Conservation (phyloP, 192 early-diverging fungal genomes). For the Podochytrium sp. region DNA sequence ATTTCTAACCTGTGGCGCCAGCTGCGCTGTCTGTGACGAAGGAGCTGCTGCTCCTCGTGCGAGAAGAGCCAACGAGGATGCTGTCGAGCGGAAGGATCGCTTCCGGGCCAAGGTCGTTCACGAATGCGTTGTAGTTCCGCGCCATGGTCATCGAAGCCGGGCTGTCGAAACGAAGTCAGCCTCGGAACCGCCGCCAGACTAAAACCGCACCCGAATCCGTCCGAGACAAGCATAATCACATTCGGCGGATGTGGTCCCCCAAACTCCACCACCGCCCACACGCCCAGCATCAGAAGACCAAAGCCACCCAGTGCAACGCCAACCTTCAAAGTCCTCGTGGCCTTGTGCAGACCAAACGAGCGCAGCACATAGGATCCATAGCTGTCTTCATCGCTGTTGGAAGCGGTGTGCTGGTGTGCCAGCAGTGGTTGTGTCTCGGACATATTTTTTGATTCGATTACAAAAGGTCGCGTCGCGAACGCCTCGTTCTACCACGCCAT, state of each 20-base stretch:
- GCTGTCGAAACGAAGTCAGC: slow-evolving; percentile 32
- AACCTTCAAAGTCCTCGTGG: too few relatives aligned
- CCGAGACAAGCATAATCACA: slow-evolving; percentile 27
- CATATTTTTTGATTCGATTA: too few relatives aligned
- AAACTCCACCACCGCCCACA: not conserved
- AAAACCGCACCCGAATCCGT: slow-evolving; percentile 23
- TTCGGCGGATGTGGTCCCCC: not conserved
- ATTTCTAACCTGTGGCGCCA: slow-evolving; percentile 73
- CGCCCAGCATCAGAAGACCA: not conserved
- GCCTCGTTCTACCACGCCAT: too few relatives aligned
- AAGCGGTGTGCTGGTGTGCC: too few relatives aligned
- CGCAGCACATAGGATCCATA: too few relatives aligned
- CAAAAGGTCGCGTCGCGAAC: too few relatives aligned
- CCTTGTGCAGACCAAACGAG: too few relatives aligned
- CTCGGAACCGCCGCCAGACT: too few relatives aligned
- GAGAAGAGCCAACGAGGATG: slow-evolving; percentile 80
- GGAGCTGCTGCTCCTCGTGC: slow-evolving; percentile 80
- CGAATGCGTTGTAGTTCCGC: slow-evolving; percentile 77
- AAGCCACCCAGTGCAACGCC: not conserved
- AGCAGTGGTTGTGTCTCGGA: too few relatives aligned
- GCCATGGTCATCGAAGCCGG: slow-evolving; percentile 90
- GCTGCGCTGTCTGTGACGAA: slow-evolving; percentile 96
- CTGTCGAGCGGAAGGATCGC: slow-evolving; percentile 54
- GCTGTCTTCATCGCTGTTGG: too few relatives aligned
- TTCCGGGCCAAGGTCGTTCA: slow-evolving; percentile 54